A percentile compares a stretch with the other conserved stretches of the same genome.
Evolutionary conservation across 1,284 basidiomycete genomes (phyloP).

Genomic region (Cryptococcus maquisensis): DNA sequence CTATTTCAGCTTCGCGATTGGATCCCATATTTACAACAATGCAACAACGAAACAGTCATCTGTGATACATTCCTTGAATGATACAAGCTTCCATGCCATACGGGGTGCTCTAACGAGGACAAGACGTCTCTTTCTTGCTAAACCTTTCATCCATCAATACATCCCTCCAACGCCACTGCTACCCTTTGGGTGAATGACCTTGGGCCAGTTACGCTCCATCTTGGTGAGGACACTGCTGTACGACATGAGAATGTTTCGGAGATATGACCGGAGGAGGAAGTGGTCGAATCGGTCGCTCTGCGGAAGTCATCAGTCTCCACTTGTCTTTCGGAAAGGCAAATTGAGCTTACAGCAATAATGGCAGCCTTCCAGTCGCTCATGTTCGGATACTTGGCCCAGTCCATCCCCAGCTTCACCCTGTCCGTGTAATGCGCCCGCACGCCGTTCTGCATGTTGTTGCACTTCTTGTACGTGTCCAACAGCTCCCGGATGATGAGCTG

Average conservation of each 20-base stretch:
- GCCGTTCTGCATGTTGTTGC: constrained; percentile 21
- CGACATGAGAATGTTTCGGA: constrained; percentile 19
- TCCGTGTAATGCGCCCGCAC: constrained; percentile 22
- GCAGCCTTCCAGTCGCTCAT: constrained; percentile 18
- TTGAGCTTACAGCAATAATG: constrained; percentile 18
- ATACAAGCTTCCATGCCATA: too few relatives aligned
- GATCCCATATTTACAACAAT: too few relatives aligned
- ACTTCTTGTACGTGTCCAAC: constrained; percentile 13
- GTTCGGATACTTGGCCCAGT: constrained; percentile 32
- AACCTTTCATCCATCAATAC: background rate
- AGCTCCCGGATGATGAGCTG: constrained; percentile 21
- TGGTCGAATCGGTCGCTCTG: constrained; percentile 31
- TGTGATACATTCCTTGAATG: too few relatives aligned
- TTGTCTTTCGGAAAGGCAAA: background rate
- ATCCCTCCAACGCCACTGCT: constrained; percentile 20
- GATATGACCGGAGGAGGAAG: constrained; percentile 22
- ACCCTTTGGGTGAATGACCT: constrained; percentile 38
- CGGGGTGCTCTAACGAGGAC: too few relatives aligned
- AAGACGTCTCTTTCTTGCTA: too few relatives aligned
- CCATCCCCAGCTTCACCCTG: constrained; percentile 22
- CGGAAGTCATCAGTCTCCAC: background rate
- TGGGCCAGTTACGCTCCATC: constrained; percentile 34
- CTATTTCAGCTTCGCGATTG: too few relatives aligned
- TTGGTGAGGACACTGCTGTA: constrained; percentile 27
- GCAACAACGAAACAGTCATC: too few relatives aligned